phyloP scores from a whole-genome alignment of 2,329 filamentous ascomycete genomes.

The Lithohypha guttulata region DNA sequence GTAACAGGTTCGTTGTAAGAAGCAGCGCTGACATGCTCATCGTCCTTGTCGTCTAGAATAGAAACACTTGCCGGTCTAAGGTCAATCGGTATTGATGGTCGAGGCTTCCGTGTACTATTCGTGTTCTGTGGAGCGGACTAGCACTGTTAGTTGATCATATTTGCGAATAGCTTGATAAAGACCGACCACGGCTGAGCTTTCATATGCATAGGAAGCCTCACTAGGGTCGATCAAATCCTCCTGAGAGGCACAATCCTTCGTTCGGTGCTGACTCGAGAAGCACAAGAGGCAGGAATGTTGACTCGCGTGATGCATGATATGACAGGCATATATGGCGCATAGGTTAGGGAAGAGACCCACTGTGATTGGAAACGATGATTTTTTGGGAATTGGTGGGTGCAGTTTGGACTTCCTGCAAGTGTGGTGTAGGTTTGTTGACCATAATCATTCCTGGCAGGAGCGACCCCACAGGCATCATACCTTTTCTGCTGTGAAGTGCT shows the following conservation, averaged over 20 bases:
- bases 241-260: not conserved
- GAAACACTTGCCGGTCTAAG: too few species aligned
- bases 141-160: too few species aligned
- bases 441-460: not conserved
- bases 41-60: too few species aligned
- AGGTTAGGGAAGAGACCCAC: too few species aligned
- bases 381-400: too few species aligned
- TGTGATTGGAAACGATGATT: not conserved
- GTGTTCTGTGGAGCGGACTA: too few species aligned
- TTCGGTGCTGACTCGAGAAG: not conserved
- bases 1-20: too few species aligned
- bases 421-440: not conserved
- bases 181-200: too few species aligned
- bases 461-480: not conserved
- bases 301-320: not conserved
- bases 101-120: too few species aligned
- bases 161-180: too few species aligned
- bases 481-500: not conserved
- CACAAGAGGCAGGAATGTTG: constrained; percentile 2
- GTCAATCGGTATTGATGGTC: too few species aligned
- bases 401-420: not conserved
- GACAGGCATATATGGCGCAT: not conserved
- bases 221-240: not conserved
- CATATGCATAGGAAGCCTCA: not conserved
- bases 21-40: too few species aligned